phyloP scores from a whole-genome alignment of 2,329 filamentous ascomycete genomes.

The Fusarium tupiense region DNA sequence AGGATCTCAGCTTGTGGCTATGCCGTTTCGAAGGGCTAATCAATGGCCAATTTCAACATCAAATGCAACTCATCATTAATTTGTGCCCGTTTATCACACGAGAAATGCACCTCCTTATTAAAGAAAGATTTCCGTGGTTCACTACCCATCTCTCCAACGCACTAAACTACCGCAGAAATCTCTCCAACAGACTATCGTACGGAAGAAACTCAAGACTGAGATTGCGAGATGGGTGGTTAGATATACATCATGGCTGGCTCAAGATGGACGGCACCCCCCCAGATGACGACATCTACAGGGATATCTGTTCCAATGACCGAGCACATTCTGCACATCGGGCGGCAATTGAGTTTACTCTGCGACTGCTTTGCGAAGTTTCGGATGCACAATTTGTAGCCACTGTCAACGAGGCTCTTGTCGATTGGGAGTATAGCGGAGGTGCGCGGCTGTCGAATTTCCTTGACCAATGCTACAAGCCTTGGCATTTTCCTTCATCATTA shows the following conservation, averaged over 20 bases:
- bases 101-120: not conserved
- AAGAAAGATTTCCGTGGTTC: not conserved
- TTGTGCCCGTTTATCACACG: not conserved
- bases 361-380: not conserved
- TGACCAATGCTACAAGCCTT: not conserved
- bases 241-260: too few species aligned
- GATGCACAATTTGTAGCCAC: accelerated
- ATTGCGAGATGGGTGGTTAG: too few species aligned
- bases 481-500: not conserved
- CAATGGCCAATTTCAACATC: accelerated
- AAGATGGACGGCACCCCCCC: too few species aligned
- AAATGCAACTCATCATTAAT: not conserved
- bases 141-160: not conserved
- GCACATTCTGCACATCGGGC: not conserved
- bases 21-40: not conserved
- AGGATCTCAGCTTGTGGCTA: not conserved
- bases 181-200: too few species aligned
- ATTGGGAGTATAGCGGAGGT: not conserved
- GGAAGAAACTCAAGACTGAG: too few species aligned
- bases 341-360: not conserved
- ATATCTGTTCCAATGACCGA: not conserved
- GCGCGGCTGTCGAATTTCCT: not conserved
- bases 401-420: accelerated
- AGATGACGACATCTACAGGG: not conserved
- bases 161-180: not conserved